Conservation (phyloP, 148 eudicot species). For the Rheum nobile region DNA sequence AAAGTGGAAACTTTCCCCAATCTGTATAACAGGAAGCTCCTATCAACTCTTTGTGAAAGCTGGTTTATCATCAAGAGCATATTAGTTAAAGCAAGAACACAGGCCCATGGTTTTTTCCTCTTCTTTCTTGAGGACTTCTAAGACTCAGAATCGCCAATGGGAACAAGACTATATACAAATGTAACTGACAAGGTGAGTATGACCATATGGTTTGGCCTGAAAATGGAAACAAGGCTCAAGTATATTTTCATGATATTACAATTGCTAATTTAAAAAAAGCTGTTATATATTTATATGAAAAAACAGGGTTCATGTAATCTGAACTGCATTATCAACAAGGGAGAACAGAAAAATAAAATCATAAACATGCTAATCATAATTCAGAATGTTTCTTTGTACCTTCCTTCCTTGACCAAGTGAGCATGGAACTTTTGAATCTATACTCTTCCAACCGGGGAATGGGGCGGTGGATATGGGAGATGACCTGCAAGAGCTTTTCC, state of each 20-base stretch:
- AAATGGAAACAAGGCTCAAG: too few relatives aligned
- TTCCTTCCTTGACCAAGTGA: neutral
- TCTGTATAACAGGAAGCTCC: too few relatives aligned
- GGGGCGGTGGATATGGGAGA: constrained; percentile 16
- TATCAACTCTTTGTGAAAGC: too few relatives aligned
- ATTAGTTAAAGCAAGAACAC: neutral
- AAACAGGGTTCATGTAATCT: neutral
- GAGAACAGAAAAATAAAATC: neutral
- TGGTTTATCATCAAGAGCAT: too few relatives aligned
- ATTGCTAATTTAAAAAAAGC: neutral
- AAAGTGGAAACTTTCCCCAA: too few relatives aligned
- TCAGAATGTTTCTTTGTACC: neutral
- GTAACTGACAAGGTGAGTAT: neutral
- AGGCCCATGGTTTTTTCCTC: neutral
- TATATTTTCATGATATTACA: neutral
- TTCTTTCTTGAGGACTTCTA: neutral
- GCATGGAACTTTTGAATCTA: neutral
- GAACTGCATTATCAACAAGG: neutral
- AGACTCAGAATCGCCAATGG: neutral
- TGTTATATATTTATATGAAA: neutral
- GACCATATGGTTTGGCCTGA: too few relatives aligned
- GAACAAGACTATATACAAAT: neutral
- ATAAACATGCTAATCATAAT: neutral
- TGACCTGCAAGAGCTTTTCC: constrained; percentile 37
- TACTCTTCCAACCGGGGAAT: constrained; percentile 64